These are phyloP conservation scores for Skeletonema grethae DNA, from an alignment of 108 stramenopile genomes.

Conservation along the genomic window DNA sequence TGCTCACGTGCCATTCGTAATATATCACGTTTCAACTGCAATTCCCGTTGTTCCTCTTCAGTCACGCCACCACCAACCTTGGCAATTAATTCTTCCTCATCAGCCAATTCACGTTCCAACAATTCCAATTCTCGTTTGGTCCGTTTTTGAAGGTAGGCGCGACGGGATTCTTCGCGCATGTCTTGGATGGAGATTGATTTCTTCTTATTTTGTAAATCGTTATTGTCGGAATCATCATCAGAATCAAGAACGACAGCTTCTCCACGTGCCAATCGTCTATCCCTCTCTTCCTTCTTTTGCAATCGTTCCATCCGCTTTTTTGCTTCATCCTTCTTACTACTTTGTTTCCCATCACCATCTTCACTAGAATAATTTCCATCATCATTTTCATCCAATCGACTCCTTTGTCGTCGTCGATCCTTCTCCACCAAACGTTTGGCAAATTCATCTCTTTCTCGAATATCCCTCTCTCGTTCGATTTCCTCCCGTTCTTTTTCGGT, in stretches of 20 bases:
- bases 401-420: conserved; percentile 77
- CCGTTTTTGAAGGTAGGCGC: conserved; percentile 92
- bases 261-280: conserved; percentile 84
- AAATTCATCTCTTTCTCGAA: conserved; percentile 93
- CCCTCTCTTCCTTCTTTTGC: conserved; percentile 56
- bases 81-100: conserved; percentile 94
- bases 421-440: conserved; percentile 83
- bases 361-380: conserved; percentile 27
- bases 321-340: conserved; percentile 33
- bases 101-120: conserved; percentile 84
- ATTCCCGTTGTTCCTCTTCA: conserved; percentile 66
- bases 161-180: conserved; percentile 86
- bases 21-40: conserved; percentile 82
- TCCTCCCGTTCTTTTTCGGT: conserved; percentile 70
- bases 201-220: conserved; percentile 21
- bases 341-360: conserved; percentile 14
- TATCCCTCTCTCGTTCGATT: conserved; percentile 82
- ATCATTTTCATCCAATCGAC: conserved; percentile 43
- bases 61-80: conserved; percentile 65
- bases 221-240: conserved; percentile 53
- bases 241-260: conserved; percentile 76
- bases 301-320: conserved; percentile 34
- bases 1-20: conserved; percentile 73
- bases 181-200: conserved; percentile 60
- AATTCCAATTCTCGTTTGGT: conserved; percentile 92